Conservation (phyloP, 2,329 filamentous ascomycete species). For the Didymella pomorum region DNA sequence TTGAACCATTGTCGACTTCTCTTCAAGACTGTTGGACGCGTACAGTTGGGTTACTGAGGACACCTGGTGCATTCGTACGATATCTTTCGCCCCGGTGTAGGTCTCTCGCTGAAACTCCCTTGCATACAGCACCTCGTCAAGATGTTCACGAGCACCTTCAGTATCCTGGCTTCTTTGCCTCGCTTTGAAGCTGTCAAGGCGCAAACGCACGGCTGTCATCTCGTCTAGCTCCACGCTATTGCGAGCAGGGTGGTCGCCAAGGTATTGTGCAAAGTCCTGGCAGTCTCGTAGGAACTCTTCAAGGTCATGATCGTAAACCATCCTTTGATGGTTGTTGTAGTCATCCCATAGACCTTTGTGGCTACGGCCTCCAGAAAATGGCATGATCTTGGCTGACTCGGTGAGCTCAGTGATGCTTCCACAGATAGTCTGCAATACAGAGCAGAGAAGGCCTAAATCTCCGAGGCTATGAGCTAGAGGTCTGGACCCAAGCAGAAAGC, state of each 20-base stretch:
- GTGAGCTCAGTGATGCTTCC: constrained; percentile 33
- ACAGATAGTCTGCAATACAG: constrained; percentile 34
- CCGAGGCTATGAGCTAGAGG: constrained; percentile 14
- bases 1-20: constrained; percentile 33
- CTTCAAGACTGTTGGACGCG: constrained; percentile 34
- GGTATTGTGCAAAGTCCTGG: constrained; percentile 30
- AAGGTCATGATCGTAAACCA: constrained; percentile 28
- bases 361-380: constrained; percentile 2
- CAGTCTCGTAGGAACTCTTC: constrained; percentile 32
- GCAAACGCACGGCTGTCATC: constrained; percentile 32
- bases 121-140: constrained; percentile 39
- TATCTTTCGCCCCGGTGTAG: constrained; percentile 18
- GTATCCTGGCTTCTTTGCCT: constrained; percentile 28
- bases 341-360: constrained; percentile 35
- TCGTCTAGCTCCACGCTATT: constrained; percentile 26
- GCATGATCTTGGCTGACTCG: constrained; percentile 21
- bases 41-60: constrained; percentile 41
- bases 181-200: constrained; percentile 29
- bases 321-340: constrained; percentile 34
- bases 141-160: constrained; percentile 26
- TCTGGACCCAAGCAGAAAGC: constrained; percentile 21
- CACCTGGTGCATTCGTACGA: constrained; percentile 38
- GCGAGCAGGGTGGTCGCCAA: constrained; percentile 30
- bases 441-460: constrained; percentile 38
- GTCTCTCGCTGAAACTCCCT: constrained; percentile 34